Evolutionary conservation across 2,329 filamentous ascomycete species (phyloP), one percentile per base, ranked within the genome.

Genomic region (Claviceps quebecensis): DNA sequence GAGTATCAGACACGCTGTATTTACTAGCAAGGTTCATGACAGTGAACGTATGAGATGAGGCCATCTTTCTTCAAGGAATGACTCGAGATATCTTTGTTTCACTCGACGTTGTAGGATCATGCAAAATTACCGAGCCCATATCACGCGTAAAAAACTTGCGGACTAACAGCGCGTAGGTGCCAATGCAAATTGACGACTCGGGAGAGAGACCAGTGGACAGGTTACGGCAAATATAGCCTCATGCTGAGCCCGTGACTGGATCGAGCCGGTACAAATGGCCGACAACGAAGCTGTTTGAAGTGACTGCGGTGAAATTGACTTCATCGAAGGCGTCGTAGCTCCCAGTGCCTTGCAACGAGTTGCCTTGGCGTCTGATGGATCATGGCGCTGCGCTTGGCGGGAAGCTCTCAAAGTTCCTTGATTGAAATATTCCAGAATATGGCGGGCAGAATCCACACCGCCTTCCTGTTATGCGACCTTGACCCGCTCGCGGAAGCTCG

Each of bases 381-480:
- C n/a, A n/a, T n/a, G 8, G 37, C 36, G 17, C 29, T 40, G 17
- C n/a, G 14, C 29, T 44, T 17, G 7, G 29, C 29, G 29, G 29
- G 29, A 19, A 36, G 39, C 50, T 53, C 14, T 17, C 19, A n/a
- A 26, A 51, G 49, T 34, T 11, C 9, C 45, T 47, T 49, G 37
- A 9, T 23, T 37, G 47, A 44, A 54, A 52, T 53, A 53, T 52
- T 45, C 44, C 54, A 47, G 66, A 53, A 52, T 53, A 53, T 52
- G 47, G 44, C 55, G 49, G 66, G 66, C 66, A 68, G 62, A 67
- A 66, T 56, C 44, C 55, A 60, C 63, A 66, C 65, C 64, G 64
- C 64, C 61, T 54, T 49, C 29, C 48, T 37, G 54, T 41, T 44
- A 57, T 62, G 59, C 60, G 59, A 61, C 55, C 51, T 55, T 54